phyloP scores from a whole-genome alignment of 768 basidiomycete genomes.

The Russula ochroleuca region DNA sequence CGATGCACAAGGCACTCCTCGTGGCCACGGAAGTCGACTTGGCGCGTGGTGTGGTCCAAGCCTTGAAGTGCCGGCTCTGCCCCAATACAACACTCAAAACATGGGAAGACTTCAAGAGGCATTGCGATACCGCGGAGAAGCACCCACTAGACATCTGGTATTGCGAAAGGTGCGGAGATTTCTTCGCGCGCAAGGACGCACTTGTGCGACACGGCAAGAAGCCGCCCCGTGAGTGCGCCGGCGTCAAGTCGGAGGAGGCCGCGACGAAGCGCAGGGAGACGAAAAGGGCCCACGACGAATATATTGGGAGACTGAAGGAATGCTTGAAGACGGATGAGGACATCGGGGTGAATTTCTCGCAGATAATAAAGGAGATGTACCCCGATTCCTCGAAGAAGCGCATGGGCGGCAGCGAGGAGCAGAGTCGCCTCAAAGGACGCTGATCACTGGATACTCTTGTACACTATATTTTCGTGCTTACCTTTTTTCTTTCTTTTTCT shows the following conservation, averaged over 20 bases:
- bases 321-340: not conserved
- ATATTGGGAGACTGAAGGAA: not conserved
- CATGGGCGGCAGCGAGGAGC: not conserved
- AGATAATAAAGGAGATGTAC: not conserved
- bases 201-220: not conserved
- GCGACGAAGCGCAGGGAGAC: not conserved
- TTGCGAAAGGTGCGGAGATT: constrained; percentile 4
- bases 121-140: not conserved
- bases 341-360: not conserved
- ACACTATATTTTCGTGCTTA: too few relatives aligned
- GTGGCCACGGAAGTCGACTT: not conserved
- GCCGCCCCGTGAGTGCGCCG: not conserved
- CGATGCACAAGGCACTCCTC: not conserved
- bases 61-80: constrained; percentile 5
- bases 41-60: not conserved
- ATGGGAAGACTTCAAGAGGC: not conserved
- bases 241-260: not conserved
- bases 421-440: not conserved
- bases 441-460: not conserved
- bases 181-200: not conserved
- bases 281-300: not conserved
- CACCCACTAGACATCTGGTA: not conserved
- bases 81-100: not conserved
- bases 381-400: not conserved
- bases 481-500: not conserved